Base-by-base conservation (phyloP, 208 protist species). In the Crithidia brevicula region DNA sequence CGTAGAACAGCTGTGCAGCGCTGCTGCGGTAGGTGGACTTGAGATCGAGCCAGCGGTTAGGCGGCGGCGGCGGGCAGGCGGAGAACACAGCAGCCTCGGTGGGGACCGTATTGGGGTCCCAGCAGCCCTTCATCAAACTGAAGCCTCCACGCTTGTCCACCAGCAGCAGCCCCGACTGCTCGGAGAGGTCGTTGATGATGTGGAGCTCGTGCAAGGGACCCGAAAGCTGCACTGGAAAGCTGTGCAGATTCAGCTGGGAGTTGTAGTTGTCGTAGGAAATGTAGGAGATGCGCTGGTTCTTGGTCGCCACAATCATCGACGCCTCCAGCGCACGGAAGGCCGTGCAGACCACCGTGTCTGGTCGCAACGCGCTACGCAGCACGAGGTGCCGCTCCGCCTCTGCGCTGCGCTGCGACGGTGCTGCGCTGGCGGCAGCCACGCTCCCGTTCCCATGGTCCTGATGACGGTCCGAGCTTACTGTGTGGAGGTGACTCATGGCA, bases 171-270 rank as follows among this genome's bases (percentile, higher is more conserved):
- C 91, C 88, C 15, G 86, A 84, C 57, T 94, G 83, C 75, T 93
- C 86, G 10, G 91, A 91, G 18, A 94, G 74, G 62, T 96, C 91
- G 67, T 96, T 96, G 62, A 96, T 85, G 2, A 96, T 73, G 43
- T 79, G 67, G 16, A 93, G 52, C 73, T 90, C 81, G 58, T 92
- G 86, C 50, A 96, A 62, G 30, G 85, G 84, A 11, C 75, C 79
- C 1, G 81, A 50, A 22, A 93, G 73, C 56, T 71, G 77, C 70
- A 89, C 74, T 8, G 77, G 25, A 63, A 92, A 93, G 67, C 67
- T 83, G 66, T 93, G 72, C 47, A 89, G 62, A n/a, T 83, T 54
- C 51, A 59, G 58, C 72, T 89, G 88, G 3, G 70, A 45, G 57
- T 74, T 84, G 77, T 89, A 94, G 65, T 61, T 90, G 53, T 94